Evolutionary conservation across 2,329 filamentous ascomycete species (phyloP), one percentile per base, ranked within the genome.

Genomic region (Xenosphaeropsis pyriputrescens): DNA sequence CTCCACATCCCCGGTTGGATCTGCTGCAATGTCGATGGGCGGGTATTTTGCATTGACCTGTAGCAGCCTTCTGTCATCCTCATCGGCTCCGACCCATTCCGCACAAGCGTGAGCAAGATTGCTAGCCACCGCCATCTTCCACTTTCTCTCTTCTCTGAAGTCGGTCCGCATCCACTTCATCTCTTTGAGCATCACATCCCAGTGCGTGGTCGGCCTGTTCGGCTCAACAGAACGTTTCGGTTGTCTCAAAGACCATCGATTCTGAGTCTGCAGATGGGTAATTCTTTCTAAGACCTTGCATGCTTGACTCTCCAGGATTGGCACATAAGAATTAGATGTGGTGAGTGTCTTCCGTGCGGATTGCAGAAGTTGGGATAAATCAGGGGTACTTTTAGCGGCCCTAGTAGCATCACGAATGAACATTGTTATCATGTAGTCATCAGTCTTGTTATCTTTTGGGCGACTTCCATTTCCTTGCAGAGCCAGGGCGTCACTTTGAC

Each of bases 111-210:
- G 67, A 1, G 86, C 91, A 42, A 94, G 66, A 40, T 79, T 85
- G 41, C 79, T 79, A 5, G 88, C 88, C 29, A 80, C 72, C 2
- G 81, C 73, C 52, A 75, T 77, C 60, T 95, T 96, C 86, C 88
- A 94, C 55, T 93, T 94, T 31, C 85, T 68, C 57, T 96, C 91
- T 58, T 95, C 85, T 37, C 82, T 73, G 52, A 95, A 96, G 58
- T 98, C 91, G 2, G 86, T 95, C 36, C 88, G 75, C 85, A 98
- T 93, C 89, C 89, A 96, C 57, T 88, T 93, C 72, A 89, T 85
- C 62, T 98, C 88, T 47, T 86, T 73, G 22, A 98, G 63, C 39
- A 96, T 57, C 37, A 89, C 70, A 59, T 98, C 91, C 72, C 79
- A 84, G 48, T 96, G 89, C 2, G 80, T 78, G 1, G 74, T 70